phyloP scores from a whole-genome alignment of 2,329 filamentous ascomycete genomes.

The Xylaria sp. region DNA sequence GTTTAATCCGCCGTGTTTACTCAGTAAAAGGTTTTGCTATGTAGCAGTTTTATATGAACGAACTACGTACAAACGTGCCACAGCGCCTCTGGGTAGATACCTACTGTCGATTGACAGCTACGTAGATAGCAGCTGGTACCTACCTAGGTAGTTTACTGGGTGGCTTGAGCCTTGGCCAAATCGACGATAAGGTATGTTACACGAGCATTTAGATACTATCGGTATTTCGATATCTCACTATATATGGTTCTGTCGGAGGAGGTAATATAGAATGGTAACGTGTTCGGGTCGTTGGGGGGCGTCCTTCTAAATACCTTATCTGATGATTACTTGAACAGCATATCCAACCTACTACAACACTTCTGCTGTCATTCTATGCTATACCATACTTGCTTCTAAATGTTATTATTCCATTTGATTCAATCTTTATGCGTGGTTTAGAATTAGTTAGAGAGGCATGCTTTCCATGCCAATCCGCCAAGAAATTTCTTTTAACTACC shows the following conservation, averaged over 20 bases:
- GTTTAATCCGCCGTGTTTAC: not conserved
- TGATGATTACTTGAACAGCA: not conserved
- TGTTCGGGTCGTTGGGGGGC: not conserved
- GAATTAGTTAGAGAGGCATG: not conserved
- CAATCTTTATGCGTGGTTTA: not conserved
- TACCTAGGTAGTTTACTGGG: not conserved
- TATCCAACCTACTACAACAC: not conserved
- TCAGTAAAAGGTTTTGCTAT: not conserved
- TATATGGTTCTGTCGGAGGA: too few species aligned
- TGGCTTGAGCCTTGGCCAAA: not conserved
- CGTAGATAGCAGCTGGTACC: too few species aligned
- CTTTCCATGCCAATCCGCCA: not conserved
- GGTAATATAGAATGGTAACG: too few species aligned
- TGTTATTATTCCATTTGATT: not conserved
- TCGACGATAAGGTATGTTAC: not conserved
- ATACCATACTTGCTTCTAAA: not conserved
- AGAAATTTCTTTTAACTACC: not conserved
- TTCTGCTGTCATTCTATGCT: not conserved
- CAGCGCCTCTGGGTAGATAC: not conserved
- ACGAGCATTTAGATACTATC: too few species aligned
- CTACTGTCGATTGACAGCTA: not conserved
- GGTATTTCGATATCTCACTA: too few species aligned
- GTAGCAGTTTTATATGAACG: not conserved
- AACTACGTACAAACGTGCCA: too few species aligned
- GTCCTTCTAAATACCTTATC: not conserved